Percentiles rank a stretch among this genome's conserved stretches.
These are phyloP conservation scores for Agaricus sinodeliciosus DNA, from an alignment of 768 basidiomycete genomes.

Conservation along the genomic window DNA sequence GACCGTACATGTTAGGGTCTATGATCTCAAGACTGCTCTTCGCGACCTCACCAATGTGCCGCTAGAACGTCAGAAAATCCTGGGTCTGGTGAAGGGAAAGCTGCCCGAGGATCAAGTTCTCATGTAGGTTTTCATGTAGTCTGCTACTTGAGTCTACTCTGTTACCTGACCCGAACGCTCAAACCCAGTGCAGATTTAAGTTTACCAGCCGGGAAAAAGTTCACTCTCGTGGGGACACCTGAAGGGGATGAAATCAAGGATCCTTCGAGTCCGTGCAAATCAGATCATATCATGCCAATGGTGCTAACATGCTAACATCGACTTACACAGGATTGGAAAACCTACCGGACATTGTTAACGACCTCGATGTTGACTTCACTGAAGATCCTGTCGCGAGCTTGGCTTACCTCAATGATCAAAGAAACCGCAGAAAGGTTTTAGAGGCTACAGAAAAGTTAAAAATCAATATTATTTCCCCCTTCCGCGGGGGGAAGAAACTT, in stretches of 20 bases:
- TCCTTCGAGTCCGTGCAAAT: constrained; percentile 43
- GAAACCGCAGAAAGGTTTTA: constrained; percentile 77
- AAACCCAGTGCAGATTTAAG: constrained; percentile 48
- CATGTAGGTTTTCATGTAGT: constrained; percentile 38
- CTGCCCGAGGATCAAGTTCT: constrained; percentile 67
- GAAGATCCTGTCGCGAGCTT: constrained; percentile 49
- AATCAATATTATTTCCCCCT: constrained; percentile 67
- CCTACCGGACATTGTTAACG: constrained; percentile 69
- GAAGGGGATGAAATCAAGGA: constrained; percentile 84
- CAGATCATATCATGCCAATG: background rate
- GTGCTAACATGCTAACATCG: background rate
- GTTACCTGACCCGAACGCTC: constrained; percentile 6
- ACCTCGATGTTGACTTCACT: constrained; percentile 77
- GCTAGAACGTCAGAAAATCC: constrained; percentile 79
- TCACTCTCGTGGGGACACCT: constrained; percentile 82
- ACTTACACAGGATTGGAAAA: constrained; percentile 46
- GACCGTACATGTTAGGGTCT: constrained; percentile 46
- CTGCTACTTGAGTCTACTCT: background rate
- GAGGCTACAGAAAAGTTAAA: constrained; percentile 62
- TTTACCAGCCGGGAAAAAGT: constrained; percentile 59
- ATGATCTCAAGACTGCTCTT: constrained; percentile 68
- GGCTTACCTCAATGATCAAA: constrained; percentile 65
- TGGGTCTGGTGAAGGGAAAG: constrained; percentile 81
- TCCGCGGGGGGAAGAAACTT: constrained; percentile 71
- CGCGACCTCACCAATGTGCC: constrained; percentile 72